Percentiles rank a stretch among this genome's conserved stretches.
Conservation (phyloP, 1,139 yeast genomes). For the Candida mesenterica region DNA sequence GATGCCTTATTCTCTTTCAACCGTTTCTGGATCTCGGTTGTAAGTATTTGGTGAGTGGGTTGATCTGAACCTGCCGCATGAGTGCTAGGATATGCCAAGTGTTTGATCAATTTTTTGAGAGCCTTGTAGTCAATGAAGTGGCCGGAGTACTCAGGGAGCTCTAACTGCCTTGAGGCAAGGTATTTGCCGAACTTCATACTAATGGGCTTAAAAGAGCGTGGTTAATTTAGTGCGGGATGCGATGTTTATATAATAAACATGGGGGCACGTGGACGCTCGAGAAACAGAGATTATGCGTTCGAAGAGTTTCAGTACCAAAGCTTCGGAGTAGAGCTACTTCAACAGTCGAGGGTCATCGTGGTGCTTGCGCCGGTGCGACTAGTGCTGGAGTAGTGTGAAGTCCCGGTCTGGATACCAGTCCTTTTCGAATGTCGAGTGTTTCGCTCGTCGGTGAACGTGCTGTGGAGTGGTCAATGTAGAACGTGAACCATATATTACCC, state of each 20-base stretch:
- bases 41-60: background rate
- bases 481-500: too few relatives aligned
- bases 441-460: too few relatives aligned
- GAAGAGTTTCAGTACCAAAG: background rate
- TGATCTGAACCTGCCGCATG: conserved; percentile 11
- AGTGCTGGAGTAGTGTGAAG: too few relatives aligned
- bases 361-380: too few relatives aligned
- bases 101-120: conserved; percentile 75
- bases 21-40: conserved; percentile 49
- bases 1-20: conserved; percentile 90
- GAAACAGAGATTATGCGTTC: background rate
- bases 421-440: too few relatives aligned
- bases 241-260: background rate
- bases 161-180: conserved; percentile 89
- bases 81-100: conserved; percentile 50
- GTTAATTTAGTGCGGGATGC: background rate
- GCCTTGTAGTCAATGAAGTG: conserved; percentile 94
- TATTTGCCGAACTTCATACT: conserved; percentile 90
- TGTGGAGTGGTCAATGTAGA: too few relatives aligned
- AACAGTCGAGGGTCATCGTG: too few relatives aligned
- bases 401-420: too few relatives aligned
- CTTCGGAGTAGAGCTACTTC: too few relatives aligned
- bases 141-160: conserved; percentile 90
- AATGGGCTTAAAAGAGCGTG: background rate
- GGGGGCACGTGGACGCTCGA: conserved; percentile 7